These are phyloP conservation scores for Quercus mongolica DNA, from an alignment of 306 rosid genomes.

Conservation along the genomic window DNA sequence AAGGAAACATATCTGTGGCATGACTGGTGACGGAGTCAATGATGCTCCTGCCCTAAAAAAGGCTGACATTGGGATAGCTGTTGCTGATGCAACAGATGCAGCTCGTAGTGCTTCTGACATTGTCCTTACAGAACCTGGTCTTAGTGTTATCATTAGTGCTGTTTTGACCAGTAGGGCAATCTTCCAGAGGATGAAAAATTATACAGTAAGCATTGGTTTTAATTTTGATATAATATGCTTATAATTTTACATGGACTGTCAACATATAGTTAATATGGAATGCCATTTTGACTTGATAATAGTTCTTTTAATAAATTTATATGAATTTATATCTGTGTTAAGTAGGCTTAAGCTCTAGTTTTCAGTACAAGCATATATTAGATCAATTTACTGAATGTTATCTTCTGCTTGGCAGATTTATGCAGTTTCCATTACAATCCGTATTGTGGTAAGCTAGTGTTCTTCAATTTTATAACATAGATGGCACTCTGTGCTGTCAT, in stretches of 20 bases:
- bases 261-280: background rate
- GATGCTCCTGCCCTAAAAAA: conserved; percentile 99
- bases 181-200: conserved; percentile 98
- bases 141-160: conserved; percentile 95
- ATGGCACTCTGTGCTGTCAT: background rate
- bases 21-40: conserved; percentile 99
- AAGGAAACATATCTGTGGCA: conserved; percentile 95
- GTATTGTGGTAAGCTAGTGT: conserved; percentile 79
- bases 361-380: background rate
- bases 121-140: conserved; percentile 95
- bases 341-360: background rate
- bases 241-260: conserved; percentile 4
- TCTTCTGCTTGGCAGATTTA: conserved; percentile 65
- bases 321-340: conserved; percentile 1
- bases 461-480: conserved; percentile 8
- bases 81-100: conserved; percentile 99
- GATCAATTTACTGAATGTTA: conserved; percentile 2
- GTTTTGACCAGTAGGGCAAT: conserved; percentile 97
- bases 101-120: conserved; percentile 99
- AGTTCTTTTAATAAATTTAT: background rate
- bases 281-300: background rate
- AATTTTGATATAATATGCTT: background rate
- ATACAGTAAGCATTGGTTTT: conserved; percentile 61
- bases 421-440: conserved; percentile 97
- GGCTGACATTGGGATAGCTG: conserved; percentile 99